Evolutionary conservation across 1,139 yeast genomes (phyloP).

Genomic region (Sugiyamaella grinbergsii): DNA sequence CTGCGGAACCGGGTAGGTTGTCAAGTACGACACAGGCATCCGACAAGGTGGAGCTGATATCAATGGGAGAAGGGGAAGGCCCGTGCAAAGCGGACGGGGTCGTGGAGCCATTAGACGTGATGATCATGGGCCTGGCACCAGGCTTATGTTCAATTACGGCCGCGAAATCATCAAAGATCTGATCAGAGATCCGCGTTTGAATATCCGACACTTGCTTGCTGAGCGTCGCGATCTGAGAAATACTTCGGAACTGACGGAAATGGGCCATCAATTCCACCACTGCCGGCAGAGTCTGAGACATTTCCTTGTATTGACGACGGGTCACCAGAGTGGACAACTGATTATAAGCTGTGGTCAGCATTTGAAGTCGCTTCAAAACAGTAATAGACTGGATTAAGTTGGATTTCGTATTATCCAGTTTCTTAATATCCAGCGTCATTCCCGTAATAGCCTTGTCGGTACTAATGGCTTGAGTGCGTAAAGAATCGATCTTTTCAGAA

Average conservation of each 20-base stretch:
- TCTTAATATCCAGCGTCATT: slow-evolving; percentile 77
- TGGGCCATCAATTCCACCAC: slow-evolving; percentile 75
- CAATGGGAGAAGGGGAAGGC: slow-evolving; percentile 1
- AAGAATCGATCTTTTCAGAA: slow-evolving; percentile 46
- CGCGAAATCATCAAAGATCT: slow-evolving; percentile 75
- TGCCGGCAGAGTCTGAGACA: slow-evolving; percentile 68
- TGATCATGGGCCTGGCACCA: slow-evolving; percentile 24
- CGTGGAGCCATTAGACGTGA: slow-evolving; percentile 19
- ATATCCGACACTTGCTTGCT: slow-evolving; percentile 64
- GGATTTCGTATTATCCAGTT: slow-evolving; percentile 76
- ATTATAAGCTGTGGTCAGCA: slow-evolving; percentile 77
- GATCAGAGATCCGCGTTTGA: slow-evolving; percentile 67
- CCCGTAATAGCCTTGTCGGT: slow-evolving; percentile 66
- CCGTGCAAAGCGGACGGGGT: no score
- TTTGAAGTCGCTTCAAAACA: slow-evolving; percentile 80
- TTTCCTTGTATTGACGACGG: slow-evolving; percentile 61
- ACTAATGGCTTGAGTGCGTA: slow-evolving; percentile 52
- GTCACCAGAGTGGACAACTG: slow-evolving; percentile 56
- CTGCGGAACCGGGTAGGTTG: slow-evolving; percentile 56
- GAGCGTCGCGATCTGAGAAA: slow-evolving; percentile 74
- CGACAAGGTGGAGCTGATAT: slow-evolving; percentile 41
- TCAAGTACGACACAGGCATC: slow-evolving; percentile 77
- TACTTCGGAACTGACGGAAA: slow-evolving; percentile 80
- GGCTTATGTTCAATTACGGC: slow-evolving; percentile 37
- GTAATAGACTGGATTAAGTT: slow-evolving; percentile 85